A percentile compares a stretch with the other conserved stretches of the same genome.
Conservation (phyloP, 169 alveolate species). For the Plasmodium coatneyi region DNA sequence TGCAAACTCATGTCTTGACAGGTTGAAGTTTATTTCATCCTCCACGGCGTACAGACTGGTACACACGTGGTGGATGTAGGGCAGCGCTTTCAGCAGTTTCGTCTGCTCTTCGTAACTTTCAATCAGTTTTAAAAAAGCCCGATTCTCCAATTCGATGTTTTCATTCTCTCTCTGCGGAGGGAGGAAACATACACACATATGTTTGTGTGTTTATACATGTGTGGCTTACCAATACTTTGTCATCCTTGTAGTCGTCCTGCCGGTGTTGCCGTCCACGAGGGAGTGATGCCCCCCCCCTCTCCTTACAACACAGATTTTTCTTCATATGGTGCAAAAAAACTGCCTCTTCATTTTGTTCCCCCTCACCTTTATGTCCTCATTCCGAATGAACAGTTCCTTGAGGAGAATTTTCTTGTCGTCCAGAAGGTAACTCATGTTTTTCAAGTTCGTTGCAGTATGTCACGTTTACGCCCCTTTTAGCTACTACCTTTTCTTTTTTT, state of each 20-base stretch:
- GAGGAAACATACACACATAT: not conserved
- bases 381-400: conserved; percentile 18
- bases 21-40: conserved; percentile 13
- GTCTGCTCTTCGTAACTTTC: conserved; percentile 45
- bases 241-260: not conserved
- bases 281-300: not conserved
- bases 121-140: conserved; percentile 33
- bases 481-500: not conserved
- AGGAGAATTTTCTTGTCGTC: conserved; percentile 55
- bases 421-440: conserved; percentile 52
- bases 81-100: conserved; percentile 13
- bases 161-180: conserved; percentile 14
- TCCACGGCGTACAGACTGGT: conserved; percentile 27
- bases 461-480: not conserved
- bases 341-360: not conserved
- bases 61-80: conserved; percentile 51
- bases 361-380: conserved; percentile 49
- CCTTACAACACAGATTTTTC: not conserved
- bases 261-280: too few relatives aligned
- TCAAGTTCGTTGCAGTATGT: not conserved
- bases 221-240: not conserved
- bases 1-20: not conserved
- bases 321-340: not conserved
- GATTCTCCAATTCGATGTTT: conserved; percentile 24
- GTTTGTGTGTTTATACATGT: not conserved